Conservation (phyloP, 2,329 filamentous ascomycete genomes). For the Phoma sp. region DNA sequence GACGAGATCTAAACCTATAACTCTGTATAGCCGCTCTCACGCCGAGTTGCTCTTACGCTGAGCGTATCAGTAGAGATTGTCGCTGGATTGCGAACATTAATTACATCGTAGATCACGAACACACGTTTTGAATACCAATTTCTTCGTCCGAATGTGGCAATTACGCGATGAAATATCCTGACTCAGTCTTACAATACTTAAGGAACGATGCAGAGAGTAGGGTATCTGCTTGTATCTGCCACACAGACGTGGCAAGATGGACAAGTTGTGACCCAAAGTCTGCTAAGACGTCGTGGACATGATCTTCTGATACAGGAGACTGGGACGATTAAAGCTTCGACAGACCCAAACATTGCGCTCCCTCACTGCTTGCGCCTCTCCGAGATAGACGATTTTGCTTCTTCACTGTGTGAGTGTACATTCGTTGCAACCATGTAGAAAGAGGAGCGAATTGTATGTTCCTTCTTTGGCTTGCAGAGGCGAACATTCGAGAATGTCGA, state of each 20-base stretch:
- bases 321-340: not conserved
- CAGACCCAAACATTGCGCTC: slow-evolving; percentile 10
- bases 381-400: slow-evolving; percentile 48
- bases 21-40: no score
- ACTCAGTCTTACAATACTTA: no score
- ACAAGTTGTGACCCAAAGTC: slow-evolving; percentile 25
- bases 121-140: no score
- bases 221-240: slow-evolving; percentile 19
- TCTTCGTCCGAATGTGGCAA: no score
- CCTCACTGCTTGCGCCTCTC: slow-evolving; percentile 19
- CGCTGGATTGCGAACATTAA: no score
- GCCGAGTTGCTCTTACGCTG: no score
- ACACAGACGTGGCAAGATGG: slow-evolving; percentile 19
- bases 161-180: no score
- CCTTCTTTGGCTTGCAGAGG: slow-evolving; percentile 55
- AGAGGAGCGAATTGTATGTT: slow-evolving; percentile 55
- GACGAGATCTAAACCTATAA: no score
- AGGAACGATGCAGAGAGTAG: no score
- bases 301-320: slow-evolving; percentile 12
- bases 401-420: slow-evolving; percentile 42
- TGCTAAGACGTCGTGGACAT: slow-evolving; percentile 15
- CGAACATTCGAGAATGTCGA: slow-evolving; percentile 50
- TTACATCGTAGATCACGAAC: no score
- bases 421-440: slow-evolving; percentile 62
- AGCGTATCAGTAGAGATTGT: no score